Base-by-base conservation (phyloP, 2,329 filamentous ascomycete genomes). In the Phaeosphaeria sp. region DNA sequence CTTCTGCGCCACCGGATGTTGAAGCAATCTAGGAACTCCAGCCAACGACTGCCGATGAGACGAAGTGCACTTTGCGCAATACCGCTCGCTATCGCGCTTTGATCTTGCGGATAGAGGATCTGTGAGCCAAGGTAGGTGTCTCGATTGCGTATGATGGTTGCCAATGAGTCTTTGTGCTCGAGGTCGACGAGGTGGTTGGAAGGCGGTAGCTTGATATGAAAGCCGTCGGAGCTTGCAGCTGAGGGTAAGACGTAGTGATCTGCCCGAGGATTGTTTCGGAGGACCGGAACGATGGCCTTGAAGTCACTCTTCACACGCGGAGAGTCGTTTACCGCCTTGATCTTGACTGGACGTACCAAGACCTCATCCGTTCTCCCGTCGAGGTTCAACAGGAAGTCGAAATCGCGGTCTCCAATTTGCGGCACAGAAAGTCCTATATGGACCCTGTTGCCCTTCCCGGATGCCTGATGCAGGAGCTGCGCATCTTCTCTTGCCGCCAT, bases 361-460 rank as follows among this genome's bases (percentile, higher is more conserved):
- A 71, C 48, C n/a, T 72, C 70, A 15, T 70, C 60, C 6, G 61
- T 66, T 1, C 18, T 45, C 2, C 63, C 67, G 2, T 56, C 17
- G 9, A 64, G 40, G 8, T 55, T 55, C 9, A 71, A 42, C 9
- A 73, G 56, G 46, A 73, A 71, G 2, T 67, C 69, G 49, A 73
- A 73, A 50, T 73, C 70, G 22, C 60, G 56, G n/a, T 56, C 56
- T 18, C 64, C 60, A 17, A 72, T 67, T 33, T 66, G 67, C 17
- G 70, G 69, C 2, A 71, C 63, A 15, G 63, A 63, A 2, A 73
- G 57, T 1, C 69, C 70, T 18, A 73, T 71, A 42, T 72, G 69
- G 6, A 70, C 49, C 22, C 47, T 53, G 22, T 60, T 60, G 5
- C 51, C 53, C 18, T 50, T 47, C 5, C 55, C 52, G 4, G 59